Percentiles rank a stretch among this genome's conserved stretches.
These are phyloP conservation scores for Alternaria gansuensis DNA, from an alignment of 2,329 filamentous ascomycete genomes.

Conservation along the genomic window DNA sequence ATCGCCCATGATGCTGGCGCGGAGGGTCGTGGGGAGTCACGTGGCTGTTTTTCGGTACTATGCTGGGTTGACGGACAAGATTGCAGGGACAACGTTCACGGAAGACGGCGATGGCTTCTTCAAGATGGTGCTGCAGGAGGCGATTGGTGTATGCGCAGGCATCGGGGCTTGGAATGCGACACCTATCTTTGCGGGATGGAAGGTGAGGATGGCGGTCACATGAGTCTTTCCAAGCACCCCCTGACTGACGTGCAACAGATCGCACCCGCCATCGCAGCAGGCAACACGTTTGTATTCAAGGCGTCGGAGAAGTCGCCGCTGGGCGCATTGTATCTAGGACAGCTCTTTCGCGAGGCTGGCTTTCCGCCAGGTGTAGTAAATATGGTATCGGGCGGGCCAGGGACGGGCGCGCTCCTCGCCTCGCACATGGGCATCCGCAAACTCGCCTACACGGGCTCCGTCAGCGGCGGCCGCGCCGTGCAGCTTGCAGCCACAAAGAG, in stretches of 20 bases:
- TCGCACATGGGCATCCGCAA: slow-evolving; percentile 56
- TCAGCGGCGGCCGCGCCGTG: slow-evolving; percentile 51
- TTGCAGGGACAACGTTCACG: slow-evolving; percentile 30
- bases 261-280: slow-evolving; percentile 46
- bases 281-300: slow-evolving; percentile 46
- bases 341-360: slow-evolving; percentile 45
- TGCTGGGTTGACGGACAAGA: slow-evolving; percentile 32
- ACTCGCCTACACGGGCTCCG: slow-evolving; percentile 55
- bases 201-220: background rate
- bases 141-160: slow-evolving; percentile 43
- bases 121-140: slow-evolving; percentile 22
- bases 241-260: slow-evolving; percentile 41
- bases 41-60: slow-evolving; percentile 3
- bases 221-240: background rate
- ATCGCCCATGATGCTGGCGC: slow-evolving; percentile 20
- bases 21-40: slow-evolving; percentile 16
- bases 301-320: slow-evolving; percentile 43
- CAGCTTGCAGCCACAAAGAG: slow-evolving; percentile 53
- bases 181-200: slow-evolving; percentile 20
- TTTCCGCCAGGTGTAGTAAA: slow-evolving; percentile 56
- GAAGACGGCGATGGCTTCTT: background rate
- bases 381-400: slow-evolving; percentile 43
- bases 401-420: slow-evolving; percentile 49
- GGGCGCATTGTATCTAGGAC: slow-evolving; percentile 31
- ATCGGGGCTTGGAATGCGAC: slow-evolving; percentile 46